Evolutionary conservation across 2,329 filamentous ascomycete genomes (phyloP).

Genomic region (Trichophyton verrucosum): DNA sequence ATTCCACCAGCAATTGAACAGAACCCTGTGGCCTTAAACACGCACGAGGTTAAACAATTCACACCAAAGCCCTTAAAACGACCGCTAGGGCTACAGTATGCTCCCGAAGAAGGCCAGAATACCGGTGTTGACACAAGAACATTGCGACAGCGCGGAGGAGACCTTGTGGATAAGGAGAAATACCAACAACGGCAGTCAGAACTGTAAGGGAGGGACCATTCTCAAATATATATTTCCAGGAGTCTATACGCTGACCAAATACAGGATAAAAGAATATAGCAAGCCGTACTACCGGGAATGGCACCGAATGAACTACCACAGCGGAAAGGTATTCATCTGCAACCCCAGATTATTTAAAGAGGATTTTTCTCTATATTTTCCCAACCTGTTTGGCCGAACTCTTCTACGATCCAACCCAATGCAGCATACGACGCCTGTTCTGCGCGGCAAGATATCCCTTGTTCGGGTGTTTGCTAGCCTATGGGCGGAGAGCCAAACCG

Average conservation of each 20-base stretch:
- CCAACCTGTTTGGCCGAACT: slow-evolving; percentile 75
- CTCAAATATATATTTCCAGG: not conserved
- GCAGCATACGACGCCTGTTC: slow-evolving; percentile 60
- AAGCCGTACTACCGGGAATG: slow-evolving; percentile 95
- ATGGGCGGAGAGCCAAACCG: slow-evolving; percentile 75
- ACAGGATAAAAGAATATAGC: slow-evolving; percentile 59
- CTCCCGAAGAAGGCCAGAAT: slow-evolving; percentile 69
- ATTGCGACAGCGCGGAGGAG: slow-evolving; percentile 56
- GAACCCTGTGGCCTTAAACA: not conserved
- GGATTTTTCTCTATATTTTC: slow-evolving; percentile 79
- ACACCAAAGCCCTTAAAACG: slow-evolving; percentile 40
- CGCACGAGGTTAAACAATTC: slow-evolving; percentile 2
- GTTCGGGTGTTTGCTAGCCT: slow-evolving; percentile 68
- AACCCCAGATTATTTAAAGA: slow-evolving; percentile 73
- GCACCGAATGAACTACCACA: slow-evolving; percentile 66
- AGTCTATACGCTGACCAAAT: slow-evolving; percentile 2
- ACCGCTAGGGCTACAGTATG: slow-evolving; percentile 68
- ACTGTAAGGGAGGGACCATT: slow-evolving; percentile 41
- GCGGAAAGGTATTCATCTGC: slow-evolving; percentile 84
- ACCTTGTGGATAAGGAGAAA: slow-evolving; percentile 75
- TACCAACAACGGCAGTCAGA: slow-evolving; percentile 64
- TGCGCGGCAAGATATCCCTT: slow-evolving; percentile 62
- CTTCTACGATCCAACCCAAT: slow-evolving; percentile 46
- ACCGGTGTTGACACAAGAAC: slow-evolving; percentile 59
- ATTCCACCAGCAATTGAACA: slow-evolving; percentile 1